Conservation (phyloP, 805 yeast genomes). For the Priceomyces medius region DNA sequence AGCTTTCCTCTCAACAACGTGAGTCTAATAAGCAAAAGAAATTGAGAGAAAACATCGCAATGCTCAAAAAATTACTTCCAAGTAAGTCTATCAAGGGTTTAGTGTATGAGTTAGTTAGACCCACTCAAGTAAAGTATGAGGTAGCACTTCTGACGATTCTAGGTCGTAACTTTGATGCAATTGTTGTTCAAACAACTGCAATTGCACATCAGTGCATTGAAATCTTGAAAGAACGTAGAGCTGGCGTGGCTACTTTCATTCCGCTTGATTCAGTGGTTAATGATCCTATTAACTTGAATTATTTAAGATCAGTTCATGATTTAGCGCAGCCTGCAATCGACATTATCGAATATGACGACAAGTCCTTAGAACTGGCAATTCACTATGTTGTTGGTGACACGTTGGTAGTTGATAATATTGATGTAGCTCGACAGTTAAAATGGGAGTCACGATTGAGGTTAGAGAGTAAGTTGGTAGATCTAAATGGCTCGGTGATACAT, state of each 20-base stretch:
- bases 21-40: slow-evolving; percentile 70
- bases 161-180: slow-evolving; percentile 77
- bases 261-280: slow-evolving; percentile 75
- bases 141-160: slow-evolving; percentile 72
- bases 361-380: slow-evolving; percentile 69
- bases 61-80: slow-evolving; percentile 71
- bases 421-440: slow-evolving; percentile 66
- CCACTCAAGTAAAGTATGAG: slow-evolving; percentile 70
- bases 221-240: slow-evolving; percentile 77
- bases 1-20: slow-evolving; percentile 70
- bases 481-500: slow-evolving; percentile 83
- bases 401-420: slow-evolving; percentile 69
- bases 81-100: slow-evolving; percentile 75
- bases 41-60: slow-evolving; percentile 68
- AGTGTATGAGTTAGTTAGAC: slow-evolving; percentile 75
- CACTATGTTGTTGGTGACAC: slow-evolving; percentile 79
- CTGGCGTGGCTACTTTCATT: slow-evolving; percentile 83
- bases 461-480: slow-evolving; percentile 67
- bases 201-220: slow-evolving; percentile 76
- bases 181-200: slow-evolving; percentile 71
- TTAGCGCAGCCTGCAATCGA: slow-evolving; percentile 71
- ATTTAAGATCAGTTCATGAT: slow-evolving; percentile 52
- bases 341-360: slow-evolving; percentile 64
- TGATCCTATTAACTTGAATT: slow-evolving; percentile 51
- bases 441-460: slow-evolving; percentile 54